Conservation (phyloP, 192 early-diverging fungal species). For the Podila horticola region DNA sequence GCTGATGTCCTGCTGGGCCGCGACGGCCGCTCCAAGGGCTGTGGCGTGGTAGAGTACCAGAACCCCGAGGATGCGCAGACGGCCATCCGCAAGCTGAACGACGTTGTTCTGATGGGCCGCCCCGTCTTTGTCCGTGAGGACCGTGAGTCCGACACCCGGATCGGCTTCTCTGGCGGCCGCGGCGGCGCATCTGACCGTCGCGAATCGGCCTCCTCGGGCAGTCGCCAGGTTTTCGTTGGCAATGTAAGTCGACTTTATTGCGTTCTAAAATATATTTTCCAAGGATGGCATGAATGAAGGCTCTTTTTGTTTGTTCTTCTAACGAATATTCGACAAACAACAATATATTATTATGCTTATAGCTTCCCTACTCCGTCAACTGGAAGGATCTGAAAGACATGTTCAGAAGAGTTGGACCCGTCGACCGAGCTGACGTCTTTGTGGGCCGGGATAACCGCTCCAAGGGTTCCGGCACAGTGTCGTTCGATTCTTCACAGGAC, state of each 20-base stretch:
- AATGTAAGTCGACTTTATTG: constrained; percentile 61
- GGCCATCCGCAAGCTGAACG: constrained; percentile 76
- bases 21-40: constrained; percentile 75
- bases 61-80: constrained; percentile 79
- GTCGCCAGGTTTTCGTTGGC: constrained; percentile 66
- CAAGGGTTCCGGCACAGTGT: constrained; percentile 78
- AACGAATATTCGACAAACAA: neutral
- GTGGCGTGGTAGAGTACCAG: constrained; percentile 82
- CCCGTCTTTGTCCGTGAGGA: constrained; percentile 85
- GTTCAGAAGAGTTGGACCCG: constrained; percentile 78
- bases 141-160: constrained; percentile 65
- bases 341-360: neutral
- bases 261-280: neutral
- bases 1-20: constrained; percentile 74
- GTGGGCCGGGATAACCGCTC: constrained; percentile 70
- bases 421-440: constrained; percentile 77
- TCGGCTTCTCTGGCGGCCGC: constrained; percentile 42
- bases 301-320: neutral
- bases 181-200: constrained; percentile 6
- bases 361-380: constrained; percentile 81
- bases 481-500: constrained; percentile 74
- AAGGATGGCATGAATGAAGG: too few relatives aligned
- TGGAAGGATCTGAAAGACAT: constrained; percentile 93
- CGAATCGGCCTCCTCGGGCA: constrained; percentile 3
- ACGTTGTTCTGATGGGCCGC: constrained; percentile 75